Evolutionary conservation across 768 basidiomycete genomes (phyloP).

Genomic region (Sistotremastrum suecicum): DNA sequence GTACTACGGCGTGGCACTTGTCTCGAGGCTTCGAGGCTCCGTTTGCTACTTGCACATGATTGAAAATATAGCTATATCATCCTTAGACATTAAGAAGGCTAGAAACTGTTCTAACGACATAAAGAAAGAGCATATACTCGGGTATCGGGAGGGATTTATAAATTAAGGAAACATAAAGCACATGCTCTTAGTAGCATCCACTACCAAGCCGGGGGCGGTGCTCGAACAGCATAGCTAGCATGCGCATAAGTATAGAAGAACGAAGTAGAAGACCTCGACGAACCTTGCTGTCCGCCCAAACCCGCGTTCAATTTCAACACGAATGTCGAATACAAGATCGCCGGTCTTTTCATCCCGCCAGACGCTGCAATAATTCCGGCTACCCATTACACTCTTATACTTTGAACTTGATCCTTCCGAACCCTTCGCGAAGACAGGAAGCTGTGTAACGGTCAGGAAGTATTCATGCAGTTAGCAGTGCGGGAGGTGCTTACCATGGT

Average conservation of each 20-base stretch:
- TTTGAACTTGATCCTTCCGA: conserved; percentile 66
- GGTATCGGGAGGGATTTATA: too few relatives aligned
- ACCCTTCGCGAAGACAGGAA: conserved; percentile 65
- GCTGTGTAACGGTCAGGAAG: conserved; percentile 21
- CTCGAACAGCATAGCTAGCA: conserved; percentile 28
- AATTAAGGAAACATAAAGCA: too few relatives aligned
- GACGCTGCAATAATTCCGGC: conserved; percentile 77
- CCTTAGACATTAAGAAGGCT: too few relatives aligned
- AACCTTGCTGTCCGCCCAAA: conserved; percentile 69
- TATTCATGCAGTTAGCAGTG: conserved; percentile 2
- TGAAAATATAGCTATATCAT: too few relatives aligned
- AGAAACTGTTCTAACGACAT: too few relatives aligned
- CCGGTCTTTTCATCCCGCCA: conserved; percentile 41
- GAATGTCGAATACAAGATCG: conserved; percentile 67
- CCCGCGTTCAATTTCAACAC: conserved; percentile 78
- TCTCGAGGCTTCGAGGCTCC: too few relatives aligned
- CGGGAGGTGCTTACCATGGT: conserved; percentile 41
- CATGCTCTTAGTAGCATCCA: too few relatives aligned
- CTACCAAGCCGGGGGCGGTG: conserved; percentile 29
- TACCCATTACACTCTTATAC: conserved; percentile 73
- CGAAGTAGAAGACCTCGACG: conserved; percentile 12
- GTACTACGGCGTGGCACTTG: too few relatives aligned
- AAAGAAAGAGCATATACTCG: too few relatives aligned
- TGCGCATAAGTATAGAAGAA: not conserved
- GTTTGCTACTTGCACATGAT: too few relatives aligned